A percentile compares a stretch with the other conserved stretches of the same genome.
Conservation (phyloP, 2,329 filamentous ascomycete species). For the Phialophora expanda region DNA sequence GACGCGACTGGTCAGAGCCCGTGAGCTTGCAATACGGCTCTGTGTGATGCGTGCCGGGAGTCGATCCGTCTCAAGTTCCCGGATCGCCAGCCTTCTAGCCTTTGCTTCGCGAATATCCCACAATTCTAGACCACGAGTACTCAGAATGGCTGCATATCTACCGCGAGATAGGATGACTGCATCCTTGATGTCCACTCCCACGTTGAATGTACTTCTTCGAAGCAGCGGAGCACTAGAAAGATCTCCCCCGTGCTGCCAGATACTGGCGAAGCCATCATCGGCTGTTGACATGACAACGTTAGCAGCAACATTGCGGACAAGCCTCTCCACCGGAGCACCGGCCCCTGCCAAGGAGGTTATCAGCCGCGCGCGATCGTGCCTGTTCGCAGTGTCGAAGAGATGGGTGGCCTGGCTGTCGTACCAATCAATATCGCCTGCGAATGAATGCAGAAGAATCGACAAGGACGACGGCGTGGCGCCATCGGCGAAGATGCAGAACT, state of each 20-base stretch:
- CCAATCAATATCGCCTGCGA: constrained; percentile 82
- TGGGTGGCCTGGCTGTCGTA: constrained; percentile 78
- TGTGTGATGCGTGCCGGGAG: constrained; percentile 32
- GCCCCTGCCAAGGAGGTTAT: constrained; percentile 82
- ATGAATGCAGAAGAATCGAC: constrained; percentile 78
- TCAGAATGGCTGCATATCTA: constrained; percentile 33
- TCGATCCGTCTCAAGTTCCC: constrained; percentile 17
- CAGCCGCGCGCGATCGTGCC: constrained; percentile 63
- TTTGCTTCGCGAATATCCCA: constrained; percentile 35
- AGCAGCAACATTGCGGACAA: constrained; percentile 83
- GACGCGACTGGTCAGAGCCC: constrained; percentile 35
- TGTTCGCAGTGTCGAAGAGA: constrained; percentile 72
- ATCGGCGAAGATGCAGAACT: constrained; percentile 75
- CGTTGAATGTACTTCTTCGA: constrained; percentile 30
- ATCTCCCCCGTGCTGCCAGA: constrained; percentile 71
- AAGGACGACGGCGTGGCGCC: constrained; percentile 65
- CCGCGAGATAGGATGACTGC: constrained; percentile 32
- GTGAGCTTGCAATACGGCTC: constrained; percentile 30
- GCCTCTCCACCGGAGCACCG: constrained; percentile 77
- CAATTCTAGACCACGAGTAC: constrained; percentile 27
- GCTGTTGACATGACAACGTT: constrained; percentile 81
- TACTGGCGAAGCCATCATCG: constrained; percentile 74
- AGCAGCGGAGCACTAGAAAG: constrained; percentile 28
- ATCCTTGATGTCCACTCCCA: constrained; percentile 30
- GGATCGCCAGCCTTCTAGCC: constrained; percentile 26